A percentile compares a stretch with the other conserved stretches of the same genome.
Evolutionary conservation across 768 basidiomycete species (phyloP).

Genomic region (Hortiboletus campestris): DNA sequence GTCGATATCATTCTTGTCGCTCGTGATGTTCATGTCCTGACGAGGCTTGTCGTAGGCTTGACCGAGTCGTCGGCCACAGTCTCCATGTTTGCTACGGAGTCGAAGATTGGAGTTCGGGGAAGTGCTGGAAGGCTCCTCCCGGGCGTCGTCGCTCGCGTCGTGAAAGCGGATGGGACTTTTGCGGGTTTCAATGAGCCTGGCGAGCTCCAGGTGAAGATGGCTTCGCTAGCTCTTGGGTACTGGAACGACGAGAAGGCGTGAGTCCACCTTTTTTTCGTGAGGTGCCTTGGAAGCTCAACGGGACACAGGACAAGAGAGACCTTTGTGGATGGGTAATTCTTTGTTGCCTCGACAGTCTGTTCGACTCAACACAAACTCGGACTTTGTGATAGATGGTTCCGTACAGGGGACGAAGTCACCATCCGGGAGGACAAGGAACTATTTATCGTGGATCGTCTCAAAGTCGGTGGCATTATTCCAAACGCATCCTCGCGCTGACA

Average conservation of each 20-base stretch:
- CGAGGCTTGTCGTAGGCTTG: constrained; percentile 44
- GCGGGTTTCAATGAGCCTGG: constrained; percentile 58
- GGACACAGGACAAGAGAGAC: constrained; percentile 59
- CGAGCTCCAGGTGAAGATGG: constrained; percentile 50
- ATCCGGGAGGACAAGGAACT: constrained; percentile 55
- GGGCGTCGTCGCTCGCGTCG: constrained; percentile 51
- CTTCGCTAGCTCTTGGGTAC: constrained; percentile 44
- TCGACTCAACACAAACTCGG: neutral
- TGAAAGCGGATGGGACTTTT: constrained; percentile 56
- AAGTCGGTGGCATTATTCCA: constrained; percentile 36
- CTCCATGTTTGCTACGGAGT: constrained; percentile 46
- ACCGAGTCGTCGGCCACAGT: constrained; percentile 61
- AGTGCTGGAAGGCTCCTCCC: constrained; percentile 50
- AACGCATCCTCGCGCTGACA: constrained; percentile 2
- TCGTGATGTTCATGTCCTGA: neutral
- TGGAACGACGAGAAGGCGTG: constrained; percentile 61
- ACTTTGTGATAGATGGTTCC: constrained; percentile 50
- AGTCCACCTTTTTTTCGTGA: constrained; percentile 22
- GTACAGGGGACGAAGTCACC: constrained; percentile 64
- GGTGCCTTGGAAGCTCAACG: neutral
- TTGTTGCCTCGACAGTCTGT: neutral
- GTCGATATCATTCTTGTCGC: constrained; percentile 26
- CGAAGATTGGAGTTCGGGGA: constrained; percentile 52
- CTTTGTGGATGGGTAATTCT: constrained; percentile 59
- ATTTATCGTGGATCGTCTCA: constrained; percentile 62